These are phyloP conservation scores for Nitzschia putrida DNA, from an alignment of 108 stramenopile species.

Conservation along the genomic window DNA sequence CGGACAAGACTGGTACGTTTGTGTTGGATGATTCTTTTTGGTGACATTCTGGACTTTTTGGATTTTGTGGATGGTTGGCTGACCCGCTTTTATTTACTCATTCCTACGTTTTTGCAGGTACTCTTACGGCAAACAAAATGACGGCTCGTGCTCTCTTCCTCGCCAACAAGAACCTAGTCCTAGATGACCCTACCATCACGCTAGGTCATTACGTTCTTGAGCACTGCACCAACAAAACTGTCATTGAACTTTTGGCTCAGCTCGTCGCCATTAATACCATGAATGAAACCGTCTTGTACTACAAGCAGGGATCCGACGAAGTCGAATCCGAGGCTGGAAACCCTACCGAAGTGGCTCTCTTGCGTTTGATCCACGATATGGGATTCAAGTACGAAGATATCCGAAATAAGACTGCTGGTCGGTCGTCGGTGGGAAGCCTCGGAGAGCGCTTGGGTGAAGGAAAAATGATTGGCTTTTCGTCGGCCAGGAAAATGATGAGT, in stretches of 20 bases:
- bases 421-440: slow-evolving; percentile 59
- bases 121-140: slow-evolving; percentile 97
- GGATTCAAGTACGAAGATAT: slow-evolving; percentile 65
- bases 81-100: too few species aligned
- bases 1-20: slow-evolving; percentile 88
- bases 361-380: slow-evolving; percentile 63
- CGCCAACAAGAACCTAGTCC: slow-evolving; percentile 46
- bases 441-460: slow-evolving; percentile 66
- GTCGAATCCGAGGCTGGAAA: slow-evolving; percentile 69
- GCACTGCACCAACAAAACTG: slow-evolving; percentile 11
- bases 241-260: slow-evolving; percentile 43
- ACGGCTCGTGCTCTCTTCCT: slow-evolving; percentile 74
- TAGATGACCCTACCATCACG: slow-evolving; percentile 52
- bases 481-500: slow-evolving; percentile 90
- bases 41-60: not conserved
- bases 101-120: too few species aligned
- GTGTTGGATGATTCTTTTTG: not conserved
- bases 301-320: slow-evolving; percentile 33
- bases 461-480: slow-evolving; percentile 86
- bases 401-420: slow-evolving; percentile 69
- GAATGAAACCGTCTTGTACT: slow-evolving; percentile 75
- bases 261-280: slow-evolving; percentile 77
- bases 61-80: slow-evolving; percentile 2
- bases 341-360: slow-evolving; percentile 93
- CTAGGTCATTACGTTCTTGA: slow-evolving; percentile 56